A percentile compares a stretch with the other conserved stretches of the same genome.
Evolutionary conservation across 2,329 filamentous ascomycete genomes (phyloP).

Genomic region (Colletotrichum filicis): DNA sequence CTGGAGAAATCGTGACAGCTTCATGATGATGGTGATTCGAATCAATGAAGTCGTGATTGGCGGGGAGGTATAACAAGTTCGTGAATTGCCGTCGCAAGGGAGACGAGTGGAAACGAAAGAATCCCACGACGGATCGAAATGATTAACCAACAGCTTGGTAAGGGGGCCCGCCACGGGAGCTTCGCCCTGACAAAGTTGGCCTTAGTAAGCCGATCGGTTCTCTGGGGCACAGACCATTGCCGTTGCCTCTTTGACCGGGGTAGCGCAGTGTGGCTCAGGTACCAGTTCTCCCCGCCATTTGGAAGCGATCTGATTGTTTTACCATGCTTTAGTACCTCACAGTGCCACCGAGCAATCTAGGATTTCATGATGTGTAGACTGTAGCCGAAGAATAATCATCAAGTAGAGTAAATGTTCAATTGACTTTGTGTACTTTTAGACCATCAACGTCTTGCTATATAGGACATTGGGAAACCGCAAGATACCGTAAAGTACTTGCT

Average conservation of each 20-base stretch:
- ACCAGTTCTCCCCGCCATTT: neutral
- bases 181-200: conserved; percentile 20
- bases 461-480: neutral
- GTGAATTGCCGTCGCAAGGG: conserved; percentile 8
- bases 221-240: conserved; percentile 5
- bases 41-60: neutral
- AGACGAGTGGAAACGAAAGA: neutral
- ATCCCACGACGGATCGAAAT: neutral
- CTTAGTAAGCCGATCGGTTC: conserved; percentile 23
- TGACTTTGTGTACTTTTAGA: neutral
- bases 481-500: neutral
- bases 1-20: conserved; percentile 55
- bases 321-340: neutral
- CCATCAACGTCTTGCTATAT: neutral
- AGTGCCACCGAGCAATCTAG: neutral
- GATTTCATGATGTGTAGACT: neutral
- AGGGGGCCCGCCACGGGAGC: conserved; percentile 27
- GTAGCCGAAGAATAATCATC: neutral
- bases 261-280: neutral
- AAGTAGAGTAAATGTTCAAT: neutral
- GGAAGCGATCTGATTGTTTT: neutral
- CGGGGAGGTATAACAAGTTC: neutral
- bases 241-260: neutral
- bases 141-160: conserved; percentile 11
- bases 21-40: conserved; percentile 54